Base-by-base conservation (phyloP, 2,329 filamentous ascomycete genomes). In the Canariomyces notabilis region DNA sequence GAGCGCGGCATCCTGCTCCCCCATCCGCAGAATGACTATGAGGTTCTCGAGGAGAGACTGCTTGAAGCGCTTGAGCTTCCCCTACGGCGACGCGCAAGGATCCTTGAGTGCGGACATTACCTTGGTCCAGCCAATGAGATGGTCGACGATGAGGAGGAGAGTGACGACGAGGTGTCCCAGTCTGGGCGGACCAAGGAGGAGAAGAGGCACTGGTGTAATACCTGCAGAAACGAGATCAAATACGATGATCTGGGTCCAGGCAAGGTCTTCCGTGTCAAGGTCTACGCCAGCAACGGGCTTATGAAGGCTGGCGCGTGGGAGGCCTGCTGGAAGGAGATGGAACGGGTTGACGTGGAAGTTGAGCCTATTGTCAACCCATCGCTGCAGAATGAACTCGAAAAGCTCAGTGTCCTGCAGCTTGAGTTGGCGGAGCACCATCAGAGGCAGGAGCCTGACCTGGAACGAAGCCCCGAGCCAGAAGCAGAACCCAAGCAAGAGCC, bases 271-370 rank as follows among this genome's bases (percentile, higher is more conserved):
- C 78, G 82, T 22, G 76, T 97, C 63, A 93, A 89, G 61, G 83
- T 97, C 1, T 98, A 91, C 60, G 93, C 93, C 1, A 91, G 89
- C 42, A 98, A 97, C 64, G 93, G 93, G 0, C 71, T 97, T 38
- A 95, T 98, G 88, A 80, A 83, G 48, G 83, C 88, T 5, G 89
- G 89, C 0, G 91, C 93, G 0, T 98, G 93, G 93, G 80, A 80
- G 4, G 90, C 90, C 2, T 91, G 88, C 48, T 98, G 91, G 91
- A 86, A 81, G 57, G 91, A 97, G 66, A 98, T 98, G 93, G 93
- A 98, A 68, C 80, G 91, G n/a, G 88, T 97, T 0, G 93, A 98
- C 61, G 87, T 95, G 1, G 91, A 97, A 65, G 80, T 98, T 42
- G 80, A 87, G 58, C 86, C 93, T 3, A 78, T 83, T 59, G 75